Conservation (phyloP, 2,329 filamentous ascomycete species). For the Exserohilum rostratum region DNA sequence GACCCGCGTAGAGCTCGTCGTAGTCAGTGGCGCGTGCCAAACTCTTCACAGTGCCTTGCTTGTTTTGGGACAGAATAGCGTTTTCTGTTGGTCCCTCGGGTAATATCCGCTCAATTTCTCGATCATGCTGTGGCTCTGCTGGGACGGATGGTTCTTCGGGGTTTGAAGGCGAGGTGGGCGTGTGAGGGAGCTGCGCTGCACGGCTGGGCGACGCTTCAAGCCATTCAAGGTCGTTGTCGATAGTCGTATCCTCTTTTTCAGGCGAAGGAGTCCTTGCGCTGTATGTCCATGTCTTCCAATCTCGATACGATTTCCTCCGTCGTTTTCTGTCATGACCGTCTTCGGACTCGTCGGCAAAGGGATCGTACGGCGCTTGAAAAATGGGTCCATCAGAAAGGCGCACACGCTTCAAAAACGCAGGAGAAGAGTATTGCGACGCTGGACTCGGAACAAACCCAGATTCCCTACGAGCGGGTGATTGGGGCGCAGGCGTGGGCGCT, state of each 20-base stretch:
- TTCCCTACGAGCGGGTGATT: slow-evolving; percentile 29
- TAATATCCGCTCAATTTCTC: not conserved
- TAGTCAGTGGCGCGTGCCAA: slow-evolving; percentile 24
- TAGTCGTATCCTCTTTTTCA: slow-evolving; percentile 55
- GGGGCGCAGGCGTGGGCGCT: slow-evolving; percentile 34
- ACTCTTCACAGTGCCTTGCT: slow-evolving; percentile 1
- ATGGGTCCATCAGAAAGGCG: slow-evolving; percentile 72
- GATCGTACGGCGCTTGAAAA: slow-evolving; percentile 66
- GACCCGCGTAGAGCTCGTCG: slow-evolving; percentile 33
- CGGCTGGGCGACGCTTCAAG: slow-evolving; percentile 32
- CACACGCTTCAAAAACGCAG: slow-evolving; percentile 74
- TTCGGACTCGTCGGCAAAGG: slow-evolving; percentile 65
- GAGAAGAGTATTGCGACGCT: slow-evolving; percentile 67
- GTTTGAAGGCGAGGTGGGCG: slow-evolving; percentile 34
- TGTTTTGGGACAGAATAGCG: not conserved
- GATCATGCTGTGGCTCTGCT: not conserved
- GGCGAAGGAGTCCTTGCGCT: slow-evolving; percentile 74
- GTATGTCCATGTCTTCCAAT: slow-evolving; percentile 75
- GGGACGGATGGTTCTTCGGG: slow-evolving; percentile 7
- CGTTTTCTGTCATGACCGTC: slow-evolving; percentile 72
- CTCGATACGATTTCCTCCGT: slow-evolving; percentile 71
- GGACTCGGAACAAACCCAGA: slow-evolving; percentile 14
- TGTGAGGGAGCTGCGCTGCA: slow-evolving; percentile 29
- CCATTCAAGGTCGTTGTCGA: slow-evolving; percentile 24
- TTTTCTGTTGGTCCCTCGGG: not conserved